A percentile compares a stretch with the other conserved stretches of the same genome.
Conservation (phyloP, 257 asterid genomes). For the Solanum pennellii region DNA sequence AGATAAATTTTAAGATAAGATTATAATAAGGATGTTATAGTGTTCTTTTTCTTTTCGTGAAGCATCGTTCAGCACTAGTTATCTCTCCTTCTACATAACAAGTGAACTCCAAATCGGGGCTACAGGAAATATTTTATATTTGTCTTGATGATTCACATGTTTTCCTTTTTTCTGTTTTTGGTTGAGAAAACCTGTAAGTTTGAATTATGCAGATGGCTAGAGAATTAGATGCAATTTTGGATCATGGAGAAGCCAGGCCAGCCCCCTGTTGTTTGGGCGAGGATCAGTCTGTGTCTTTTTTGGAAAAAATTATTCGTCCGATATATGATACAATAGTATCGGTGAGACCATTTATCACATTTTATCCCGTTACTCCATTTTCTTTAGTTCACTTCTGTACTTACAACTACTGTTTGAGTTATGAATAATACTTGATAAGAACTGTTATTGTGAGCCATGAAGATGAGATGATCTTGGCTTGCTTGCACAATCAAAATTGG, state of each 20-base stretch:
- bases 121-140: not conserved
- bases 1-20: not conserved
- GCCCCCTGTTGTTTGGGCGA: constrained; percentile 46
- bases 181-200: not conserved
- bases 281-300: constrained; percentile 57
- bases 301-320: constrained; percentile 62
- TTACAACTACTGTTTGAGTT: not conserved
- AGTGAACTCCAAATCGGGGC: not conserved
- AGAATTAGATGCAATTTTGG: constrained; percentile 77
- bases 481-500: not conserved
- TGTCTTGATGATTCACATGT: not conserved
- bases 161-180: not conserved
- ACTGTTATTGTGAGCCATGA: not conserved
- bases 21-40: not conserved
- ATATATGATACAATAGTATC: constrained; percentile 37
- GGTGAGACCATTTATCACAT: constrained; percentile 30
- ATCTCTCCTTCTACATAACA: not conserved
- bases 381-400: not conserved
- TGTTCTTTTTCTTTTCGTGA: not conserved
- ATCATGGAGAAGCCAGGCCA: constrained; percentile 66
- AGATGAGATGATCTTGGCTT: not conserved
- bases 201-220: constrained; percentile 74
- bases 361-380: not conserved
- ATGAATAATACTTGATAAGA: not conserved
- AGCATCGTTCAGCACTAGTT: not conserved